Evolutionary conservation across 2,329 filamentous ascomycete genomes (phyloP).

Genomic region (Gnomoniopsis sp.): DNA sequence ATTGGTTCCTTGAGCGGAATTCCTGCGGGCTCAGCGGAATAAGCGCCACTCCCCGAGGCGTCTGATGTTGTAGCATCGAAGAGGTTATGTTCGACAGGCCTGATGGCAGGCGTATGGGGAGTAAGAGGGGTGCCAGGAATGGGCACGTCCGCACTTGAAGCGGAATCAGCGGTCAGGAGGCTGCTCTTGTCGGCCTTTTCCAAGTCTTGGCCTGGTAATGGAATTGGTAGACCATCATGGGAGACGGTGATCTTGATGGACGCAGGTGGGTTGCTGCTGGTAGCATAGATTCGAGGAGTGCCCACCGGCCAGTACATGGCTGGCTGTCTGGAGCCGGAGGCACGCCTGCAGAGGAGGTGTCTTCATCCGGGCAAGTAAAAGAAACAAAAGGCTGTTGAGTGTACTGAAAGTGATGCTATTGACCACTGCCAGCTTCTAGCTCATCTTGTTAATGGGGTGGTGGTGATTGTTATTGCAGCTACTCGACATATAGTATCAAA

Average conservation of each 20-base stretch:
- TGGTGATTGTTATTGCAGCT: neutral
- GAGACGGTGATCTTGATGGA: constrained; percentile 49
- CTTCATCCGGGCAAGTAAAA: constrained; percentile 28
- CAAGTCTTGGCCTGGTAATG: constrained; percentile 29
- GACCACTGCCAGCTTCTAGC: constrained; percentile 6
- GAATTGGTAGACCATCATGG: constrained; percentile 53
- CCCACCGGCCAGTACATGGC: constrained; percentile 91
- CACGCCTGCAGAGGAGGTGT: constrained; percentile 24
- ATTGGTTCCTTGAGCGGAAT: constrained; percentile 61
- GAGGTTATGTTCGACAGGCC: constrained; percentile 55
- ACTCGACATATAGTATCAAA: neutral
- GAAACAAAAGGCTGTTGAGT: constrained; percentile 4
- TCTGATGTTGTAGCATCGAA: constrained; percentile 27
- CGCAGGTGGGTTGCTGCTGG: constrained; percentile 61
- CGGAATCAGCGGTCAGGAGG: constrained; percentile 21
- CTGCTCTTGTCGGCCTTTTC: constrained; percentile 21
- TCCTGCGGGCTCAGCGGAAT: constrained; percentile 25
- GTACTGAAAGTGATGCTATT: neutral
- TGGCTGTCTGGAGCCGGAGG: constrained; percentile 26
- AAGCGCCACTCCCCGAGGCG: constrained; percentile 25
- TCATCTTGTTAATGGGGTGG: constrained; percentile 9
- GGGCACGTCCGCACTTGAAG: constrained; percentile 31
- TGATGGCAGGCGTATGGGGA: constrained; percentile 55
- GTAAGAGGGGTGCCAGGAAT: constrained; percentile 39
- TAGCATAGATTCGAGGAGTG: constrained; percentile 78